Base-by-base conservation (phyloP, 2,329 filamentous ascomycete genomes). In the Arthrobotrys sphaeroides region DNA sequence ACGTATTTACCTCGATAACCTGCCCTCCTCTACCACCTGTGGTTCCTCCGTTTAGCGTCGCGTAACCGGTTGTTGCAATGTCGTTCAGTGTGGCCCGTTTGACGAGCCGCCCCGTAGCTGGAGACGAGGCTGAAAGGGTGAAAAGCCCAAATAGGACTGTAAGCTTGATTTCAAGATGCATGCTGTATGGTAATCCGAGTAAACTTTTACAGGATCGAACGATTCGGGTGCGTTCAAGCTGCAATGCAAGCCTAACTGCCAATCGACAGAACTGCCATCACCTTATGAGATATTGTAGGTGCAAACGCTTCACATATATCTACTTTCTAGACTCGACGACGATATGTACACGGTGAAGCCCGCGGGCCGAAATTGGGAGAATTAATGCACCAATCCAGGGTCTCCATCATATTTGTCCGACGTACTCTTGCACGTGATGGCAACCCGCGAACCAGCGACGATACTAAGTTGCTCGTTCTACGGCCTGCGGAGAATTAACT, bases 11-110 rank as follows among this genome's bases (percentile, higher is more conserved):
- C 7, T 86, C 88, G 28, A 85, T 86, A 7, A 86, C 87, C 1
- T 85, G 83, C 55, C 86, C 87, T n/a, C 84, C 85, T 22, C 83
- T 82, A 61, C 87, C 87, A 62, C 87, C 87, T 3, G 84, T 88
- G 2, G 87, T 88, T 61, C 86, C 84, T 40, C 84, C 85, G 64
- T 86, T 86, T 76, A 83, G 78, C 18, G 83, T 84, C 49, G 83
- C 85, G 78, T 84, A 87, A 26, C 85, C 85, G 0, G 55, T 68
- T 18, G 40, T 60, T n/a, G 53, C 51, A 13, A 59, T 26, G 45
- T 82, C 80, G 26, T 80, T 80, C 33, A 70, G 43, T 9, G 55
- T 49, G 3, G 64, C 64, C 18, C 64, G n/a, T 33, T 67, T 67
- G 3, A 59, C 22, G 13, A 57, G 38, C 38, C n/a, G 59, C 12